Conservation (phyloP, 2,329 filamentous ascomycete species). For the Alternaria tenuissima region DNA sequence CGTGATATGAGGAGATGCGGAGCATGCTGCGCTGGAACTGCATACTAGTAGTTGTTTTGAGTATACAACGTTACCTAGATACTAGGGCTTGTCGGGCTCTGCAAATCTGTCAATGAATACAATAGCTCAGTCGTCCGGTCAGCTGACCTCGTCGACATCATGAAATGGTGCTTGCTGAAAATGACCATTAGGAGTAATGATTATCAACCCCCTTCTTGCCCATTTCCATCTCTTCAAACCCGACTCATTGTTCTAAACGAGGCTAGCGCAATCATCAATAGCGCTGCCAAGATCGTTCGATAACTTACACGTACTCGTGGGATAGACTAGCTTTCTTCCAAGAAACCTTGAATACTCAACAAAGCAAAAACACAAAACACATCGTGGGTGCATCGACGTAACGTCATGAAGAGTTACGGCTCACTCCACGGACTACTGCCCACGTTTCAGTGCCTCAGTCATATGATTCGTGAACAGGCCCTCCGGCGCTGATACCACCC, state of each 20-base stretch:
- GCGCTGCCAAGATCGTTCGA: conserved; percentile 1
- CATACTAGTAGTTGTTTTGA: background rate
- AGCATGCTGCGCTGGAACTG: background rate
- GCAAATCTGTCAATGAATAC: background rate
- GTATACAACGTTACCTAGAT: background rate
- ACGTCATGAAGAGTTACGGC: background rate
- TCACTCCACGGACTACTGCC: background rate
- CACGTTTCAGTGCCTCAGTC: conserved; percentile 1
- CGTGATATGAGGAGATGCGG: conserved; percentile 27
- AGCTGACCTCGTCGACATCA: background rate
- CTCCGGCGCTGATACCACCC: conserved; percentile 1
- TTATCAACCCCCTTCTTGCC: background rate
- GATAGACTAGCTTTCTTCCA: conserved; percentile 1
- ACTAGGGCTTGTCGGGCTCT: background rate
- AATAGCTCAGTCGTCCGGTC: background rate
- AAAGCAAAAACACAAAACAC: conserved; percentile 4
- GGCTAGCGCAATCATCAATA: background rate
- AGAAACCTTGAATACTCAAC: background rate
- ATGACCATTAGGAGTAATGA: background rate
- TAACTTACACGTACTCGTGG: background rate
- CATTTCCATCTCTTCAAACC: background rate
- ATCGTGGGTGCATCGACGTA: background rate
- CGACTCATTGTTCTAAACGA: background rate
- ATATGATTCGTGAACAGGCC: conserved; percentile 3
- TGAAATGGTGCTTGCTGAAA: too few species aligned